Conservation (phyloP, 345 rosid species). For the Kernera saxatilis region DNA sequence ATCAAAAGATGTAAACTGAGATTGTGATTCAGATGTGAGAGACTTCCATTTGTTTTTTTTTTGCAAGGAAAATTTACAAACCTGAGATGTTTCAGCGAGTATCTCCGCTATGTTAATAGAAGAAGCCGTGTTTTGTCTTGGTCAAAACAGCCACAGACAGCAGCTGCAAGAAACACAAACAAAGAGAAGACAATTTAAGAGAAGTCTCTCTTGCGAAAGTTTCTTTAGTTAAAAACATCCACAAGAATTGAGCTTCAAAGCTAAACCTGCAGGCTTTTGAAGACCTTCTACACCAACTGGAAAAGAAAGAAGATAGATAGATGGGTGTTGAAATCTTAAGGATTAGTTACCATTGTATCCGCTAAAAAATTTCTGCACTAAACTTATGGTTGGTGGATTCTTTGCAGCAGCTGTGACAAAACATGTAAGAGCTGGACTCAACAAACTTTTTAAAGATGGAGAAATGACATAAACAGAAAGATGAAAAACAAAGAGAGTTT, state of each 20-base stretch:
- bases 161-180: constrained; percentile 8
- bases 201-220: neutral
- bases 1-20: neutral
- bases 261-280: constrained; percentile 19
- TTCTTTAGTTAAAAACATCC: neutral
- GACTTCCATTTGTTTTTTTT: neutral
- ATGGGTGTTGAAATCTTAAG: neutral
- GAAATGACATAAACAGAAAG: neutral
- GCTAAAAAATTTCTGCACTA: neutral
- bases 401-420: neutral
- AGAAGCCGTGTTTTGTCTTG: constrained; percentile 1
- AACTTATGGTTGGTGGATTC: neutral
- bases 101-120: constrained; percentile 19
- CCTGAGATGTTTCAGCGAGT: constrained; percentile 10
- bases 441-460: neutral
- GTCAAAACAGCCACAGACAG: constrained; percentile 20
- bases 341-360: neutral
- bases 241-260: neutral
- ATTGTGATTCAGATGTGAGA: neutral
- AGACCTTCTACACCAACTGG: constrained; percentile 1
- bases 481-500: too few species aligned
- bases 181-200: neutral
- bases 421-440: neutral
- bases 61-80: neutral
- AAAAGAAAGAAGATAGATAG: neutral